Conservation (phyloP, 495 filamentous ascomycete genomes). For the Tuber umbilicatum region DNA sequence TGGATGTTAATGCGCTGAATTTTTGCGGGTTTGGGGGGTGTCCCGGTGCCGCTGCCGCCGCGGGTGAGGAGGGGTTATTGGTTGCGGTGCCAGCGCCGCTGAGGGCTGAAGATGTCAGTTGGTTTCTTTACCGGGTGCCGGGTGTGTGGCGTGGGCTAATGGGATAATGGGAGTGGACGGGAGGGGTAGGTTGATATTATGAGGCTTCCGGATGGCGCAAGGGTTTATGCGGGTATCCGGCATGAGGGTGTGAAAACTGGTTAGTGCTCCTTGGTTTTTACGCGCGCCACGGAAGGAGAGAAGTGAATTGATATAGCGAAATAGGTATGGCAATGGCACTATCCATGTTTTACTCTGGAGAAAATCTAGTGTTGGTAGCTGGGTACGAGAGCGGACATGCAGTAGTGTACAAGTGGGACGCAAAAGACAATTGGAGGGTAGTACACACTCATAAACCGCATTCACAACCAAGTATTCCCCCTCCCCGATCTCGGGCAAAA, state of each 20-base stretch:
- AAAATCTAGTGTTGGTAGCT: constrained; percentile 52
- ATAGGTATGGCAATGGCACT: constrained; percentile 86
- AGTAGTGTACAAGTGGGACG: constrained; percentile 49
- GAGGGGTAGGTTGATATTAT: constrained; percentile 75
- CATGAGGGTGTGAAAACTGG: constrained; percentile 24
- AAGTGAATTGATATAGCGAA: constrained; percentile 1
- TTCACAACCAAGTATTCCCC: constrained; percentile 55
- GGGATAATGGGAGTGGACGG: constrained; percentile 22
- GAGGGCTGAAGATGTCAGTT: constrained; percentile 61
- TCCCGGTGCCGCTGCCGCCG: neutral
- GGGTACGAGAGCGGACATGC: constrained; percentile 84
- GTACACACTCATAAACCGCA: constrained; percentile 64
- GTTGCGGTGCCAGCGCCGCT: constrained; percentile 72
- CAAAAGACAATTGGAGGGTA: constrained; percentile 51
- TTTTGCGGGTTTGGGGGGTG: constrained; percentile 80
- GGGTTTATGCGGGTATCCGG: constrained; percentile 53
- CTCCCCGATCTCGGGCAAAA: neutral
- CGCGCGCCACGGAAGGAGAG: neutral
- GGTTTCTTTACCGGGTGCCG: neutral
- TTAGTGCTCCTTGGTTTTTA: neutral
- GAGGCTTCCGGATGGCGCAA: constrained; percentile 65
- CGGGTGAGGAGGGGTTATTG: constrained; percentile 48
- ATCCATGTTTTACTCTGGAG: constrained; percentile 47
- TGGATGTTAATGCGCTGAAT: constrained; percentile 88
- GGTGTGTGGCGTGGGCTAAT: constrained; percentile 9